Evolutionary conservation across 345 rosid species (phyloP).

Genomic region (Eucalyptus fibrosa): DNA sequence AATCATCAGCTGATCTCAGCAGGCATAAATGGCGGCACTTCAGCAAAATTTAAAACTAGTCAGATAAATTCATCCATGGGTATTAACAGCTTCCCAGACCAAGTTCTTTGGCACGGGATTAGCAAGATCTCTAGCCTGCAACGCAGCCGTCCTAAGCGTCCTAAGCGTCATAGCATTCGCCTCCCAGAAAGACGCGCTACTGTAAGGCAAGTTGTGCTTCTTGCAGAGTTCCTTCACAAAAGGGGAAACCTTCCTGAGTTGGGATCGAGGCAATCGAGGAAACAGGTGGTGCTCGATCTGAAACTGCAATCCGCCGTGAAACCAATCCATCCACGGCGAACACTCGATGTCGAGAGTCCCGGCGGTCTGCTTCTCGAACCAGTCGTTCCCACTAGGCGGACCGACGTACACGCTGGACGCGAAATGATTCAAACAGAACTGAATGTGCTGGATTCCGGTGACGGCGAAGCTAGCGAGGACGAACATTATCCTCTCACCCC

Average conservation of each 20-base stretch:
- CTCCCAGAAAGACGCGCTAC: constrained; percentile 66
- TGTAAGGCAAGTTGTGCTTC: constrained; percentile 81
- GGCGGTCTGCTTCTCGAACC: constrained; percentile 87
- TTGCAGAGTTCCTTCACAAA: constrained; percentile 72
- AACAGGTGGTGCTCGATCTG: constrained; percentile 74
- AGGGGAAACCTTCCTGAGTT: constrained; percentile 64
- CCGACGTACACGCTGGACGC: constrained; percentile 65
- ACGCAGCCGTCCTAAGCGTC: constrained; percentile 59
- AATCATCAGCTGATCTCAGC: background rate
- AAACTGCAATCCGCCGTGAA: constrained; percentile 73
- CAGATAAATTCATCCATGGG: constrained; percentile 47
- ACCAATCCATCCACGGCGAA: constrained; percentile 70
- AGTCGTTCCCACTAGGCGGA: constrained; percentile 66
- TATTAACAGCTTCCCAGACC: constrained; percentile 90
- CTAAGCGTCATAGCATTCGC: constrained; percentile 66
- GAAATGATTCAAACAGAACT: constrained; percentile 84
- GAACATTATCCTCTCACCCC: constrained; percentile 68
- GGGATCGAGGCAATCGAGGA: constrained; percentile 75
- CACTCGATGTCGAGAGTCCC: constrained; percentile 68
- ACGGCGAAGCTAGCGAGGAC: constrained; percentile 53
- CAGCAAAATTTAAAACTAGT: background rate
- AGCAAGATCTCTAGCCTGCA: constrained; percentile 64
- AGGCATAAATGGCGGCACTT: background rate
- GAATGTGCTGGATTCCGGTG: constrained; percentile 71
- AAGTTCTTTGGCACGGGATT: constrained; percentile 57